Percentiles rank a stretch among this genome's conserved stretches.
These are phyloP conservation scores for Termitomyces sp. DNA, from an alignment of 768 basidiomycete genomes.

Conservation along the genomic window DNA sequence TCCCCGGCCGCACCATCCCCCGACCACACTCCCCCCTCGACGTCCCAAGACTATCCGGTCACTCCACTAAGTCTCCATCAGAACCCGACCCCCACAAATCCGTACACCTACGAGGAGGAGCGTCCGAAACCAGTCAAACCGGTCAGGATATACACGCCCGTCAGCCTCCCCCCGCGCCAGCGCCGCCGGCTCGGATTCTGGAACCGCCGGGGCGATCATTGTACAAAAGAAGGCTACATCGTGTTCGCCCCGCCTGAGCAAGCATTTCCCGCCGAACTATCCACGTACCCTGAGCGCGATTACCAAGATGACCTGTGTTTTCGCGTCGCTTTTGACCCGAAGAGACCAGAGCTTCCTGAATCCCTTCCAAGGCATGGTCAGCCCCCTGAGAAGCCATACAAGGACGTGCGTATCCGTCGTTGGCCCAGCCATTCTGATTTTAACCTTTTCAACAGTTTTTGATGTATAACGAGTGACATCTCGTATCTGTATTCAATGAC, in stretches of 20 bases:
- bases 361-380: constrained; percentile 37
- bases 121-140: constrained; percentile 10
- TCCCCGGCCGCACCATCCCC: constrained; percentile 1
- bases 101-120: constrained; percentile 9
- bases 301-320: constrained; percentile 51
- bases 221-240: constrained; percentile 48
- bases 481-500: not conserved
- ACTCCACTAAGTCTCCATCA: not conserved
- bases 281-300: constrained; percentile 48
- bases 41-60: not conserved
- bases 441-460: not conserved
- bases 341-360: constrained; percentile 53
- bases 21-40: constrained; percentile 4
- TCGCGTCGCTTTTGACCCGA: constrained; percentile 33
- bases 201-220: constrained; percentile 74
- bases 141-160: constrained; percentile 10
- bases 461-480: not conserved
- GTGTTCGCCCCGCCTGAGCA: constrained; percentile 58
- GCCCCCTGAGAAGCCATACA: not conserved
- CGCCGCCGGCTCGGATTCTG: constrained; percentile 47
- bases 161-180: constrained; percentile 22
- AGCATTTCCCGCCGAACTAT: constrained; percentile 58
- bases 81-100: not conserved
- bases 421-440: not conserved
- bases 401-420: not conserved